Base-by-base conservation (phyloP, 768 basidiomycete genomes). In the Tylopilus balloui region DNA sequence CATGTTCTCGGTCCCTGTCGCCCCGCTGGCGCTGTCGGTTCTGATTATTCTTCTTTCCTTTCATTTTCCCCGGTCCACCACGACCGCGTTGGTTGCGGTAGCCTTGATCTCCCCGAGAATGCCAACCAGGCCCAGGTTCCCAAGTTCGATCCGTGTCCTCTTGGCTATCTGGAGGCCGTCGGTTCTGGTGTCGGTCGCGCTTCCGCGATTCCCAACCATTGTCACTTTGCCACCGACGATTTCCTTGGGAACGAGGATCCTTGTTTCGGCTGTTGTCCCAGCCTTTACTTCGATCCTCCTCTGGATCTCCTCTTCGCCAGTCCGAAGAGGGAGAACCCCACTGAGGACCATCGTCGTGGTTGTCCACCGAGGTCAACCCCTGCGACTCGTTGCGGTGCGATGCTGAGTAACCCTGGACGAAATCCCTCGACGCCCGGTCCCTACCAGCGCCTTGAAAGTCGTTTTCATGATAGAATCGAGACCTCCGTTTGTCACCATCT, bases 101-200 rank as follows among this genome's bases (percentile, higher is more conserved):
- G 24, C 60, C 54, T 19, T 69, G 71, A 21, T 66, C 69, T 31
- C 74, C 56, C 31, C 62, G 73, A 43, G 77, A 63, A 51, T 82
- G 77, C 86, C 86, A 88, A 6, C 77, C 74, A 21, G 82, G 77
- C 31, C 82, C 83, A 49, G 86, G 85, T 55, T 86, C 84, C 86
- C 86, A 88, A 49, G 80, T 69, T 42, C 86, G 78, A 44, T 84
- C 79, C 61, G 78, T 52, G 2, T 64, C 64, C 12, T 63, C 62
- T 56, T 59, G 63, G 4, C 39, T 54, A n/a, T 64, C 56, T 39
- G 61, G 58, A 55, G 51, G 72, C 56, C 51, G 54, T 42, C 71
- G 66, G 38, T 51, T 63, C 71, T 75, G 76, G 8, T 66, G 65
- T 60, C 73, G 73, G 47, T 74, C 74, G 51, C 70, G 70, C 43